Percentiles rank a stretch among this genome's conserved stretches.
Conservation (phyloP, 352 stramenopile genomes). For the Peronosclerospora sorghi region DNA sequence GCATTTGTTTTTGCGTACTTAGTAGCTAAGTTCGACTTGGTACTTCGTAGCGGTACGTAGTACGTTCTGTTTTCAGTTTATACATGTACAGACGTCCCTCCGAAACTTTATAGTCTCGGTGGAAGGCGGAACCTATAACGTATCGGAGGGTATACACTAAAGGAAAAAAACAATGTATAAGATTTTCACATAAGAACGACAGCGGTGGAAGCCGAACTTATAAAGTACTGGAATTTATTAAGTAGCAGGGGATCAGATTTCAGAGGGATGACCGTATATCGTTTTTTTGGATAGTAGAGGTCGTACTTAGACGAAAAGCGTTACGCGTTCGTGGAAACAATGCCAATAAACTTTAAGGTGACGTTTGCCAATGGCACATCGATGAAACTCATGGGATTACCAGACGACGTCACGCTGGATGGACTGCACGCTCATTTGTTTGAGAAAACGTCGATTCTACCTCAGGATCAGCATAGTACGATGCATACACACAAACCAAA, state of each 20-base stretch:
- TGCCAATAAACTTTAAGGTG: constrained; percentile 60
- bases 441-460: constrained; percentile 43
- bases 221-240: no score
- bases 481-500: neutral
- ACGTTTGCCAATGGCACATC: constrained; percentile 64
- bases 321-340: no score
- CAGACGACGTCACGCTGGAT: constrained; percentile 52
- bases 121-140: no score
- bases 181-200: no score
- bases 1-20: neutral
- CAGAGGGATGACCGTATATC: no score
- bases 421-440: constrained; percentile 37
- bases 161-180: no score
- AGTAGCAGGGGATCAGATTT: no score
- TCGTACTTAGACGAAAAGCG: no score
- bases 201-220: no score
- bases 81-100: neutral
- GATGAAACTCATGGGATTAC: constrained; percentile 54
- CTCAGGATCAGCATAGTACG: constrained; percentile 56
- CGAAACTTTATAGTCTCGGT: no score
- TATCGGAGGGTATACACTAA: no score
- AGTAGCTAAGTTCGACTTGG: neutral
- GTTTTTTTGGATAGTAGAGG: no score
- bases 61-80: neutral
- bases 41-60: neutral